phyloP scores from a whole-genome alignment of 352 stramenopile species.

The Pythium coloratum region DNA sequence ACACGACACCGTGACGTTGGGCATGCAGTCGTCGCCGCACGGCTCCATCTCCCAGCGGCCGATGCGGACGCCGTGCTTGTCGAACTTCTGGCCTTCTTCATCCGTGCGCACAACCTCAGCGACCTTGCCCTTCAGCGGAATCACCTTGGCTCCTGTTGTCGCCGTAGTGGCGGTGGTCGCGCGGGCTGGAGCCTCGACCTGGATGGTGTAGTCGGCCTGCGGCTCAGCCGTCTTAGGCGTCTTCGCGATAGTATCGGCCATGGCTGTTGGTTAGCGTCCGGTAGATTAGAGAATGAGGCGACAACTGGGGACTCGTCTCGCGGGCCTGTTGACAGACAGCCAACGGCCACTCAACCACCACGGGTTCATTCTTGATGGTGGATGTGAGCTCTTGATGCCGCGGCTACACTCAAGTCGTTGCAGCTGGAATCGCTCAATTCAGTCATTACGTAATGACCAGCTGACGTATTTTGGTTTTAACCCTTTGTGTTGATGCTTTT shows the following conservation, averaged over 20 bases:
- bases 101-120: background rate
- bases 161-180: background rate
- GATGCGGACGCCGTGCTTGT: conserved; percentile 1
- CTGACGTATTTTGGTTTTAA: background rate
- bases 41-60: conserved; percentile 18
- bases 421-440: background rate
- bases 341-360: background rate
- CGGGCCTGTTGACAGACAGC: background rate
- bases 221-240: conserved; percentile 13
- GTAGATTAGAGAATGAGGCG: background rate
- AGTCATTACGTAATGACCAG: conserved; percentile 10
- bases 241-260: background rate
- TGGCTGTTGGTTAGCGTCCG: conserved; percentile 1
- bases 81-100: background rate
- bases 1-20: conserved; percentile 21
- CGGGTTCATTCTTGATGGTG: background rate
- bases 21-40: background rate
- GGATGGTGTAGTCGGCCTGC: conserved; percentile 15
- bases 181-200: background rate
- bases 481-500: no score
- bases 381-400: background rate
- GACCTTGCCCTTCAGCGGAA: background rate
- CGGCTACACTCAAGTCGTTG: background rate
- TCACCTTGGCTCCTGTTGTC: background rate
- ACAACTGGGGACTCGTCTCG: background rate